phyloP scores from a whole-genome alignment of 2,329 filamentous ascomycete genomes.

The Phyllosticta capitalensis region DNA sequence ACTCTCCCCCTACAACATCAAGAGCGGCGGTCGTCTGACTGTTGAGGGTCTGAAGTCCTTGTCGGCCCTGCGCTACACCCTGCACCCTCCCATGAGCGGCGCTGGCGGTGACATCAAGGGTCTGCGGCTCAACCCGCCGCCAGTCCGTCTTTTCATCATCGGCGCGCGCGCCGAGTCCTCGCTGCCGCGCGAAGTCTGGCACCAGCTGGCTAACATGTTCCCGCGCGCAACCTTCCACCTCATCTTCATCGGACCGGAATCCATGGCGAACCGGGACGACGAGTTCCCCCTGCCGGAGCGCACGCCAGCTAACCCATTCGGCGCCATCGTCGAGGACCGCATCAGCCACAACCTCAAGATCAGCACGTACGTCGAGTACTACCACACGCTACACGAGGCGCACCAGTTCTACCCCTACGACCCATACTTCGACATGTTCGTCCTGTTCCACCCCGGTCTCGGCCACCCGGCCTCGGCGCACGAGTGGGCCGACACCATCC shows the following conservation, averaged over 20 bases:
- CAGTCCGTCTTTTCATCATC: conserved; percentile 84
- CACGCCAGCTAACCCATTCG: conserved; percentile 80
- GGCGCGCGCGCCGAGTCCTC: conserved; percentile 97
- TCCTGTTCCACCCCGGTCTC: conserved; percentile 92
- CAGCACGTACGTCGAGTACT: conserved; percentile 95
- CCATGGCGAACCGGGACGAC: conserved; percentile 85
- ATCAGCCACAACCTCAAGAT: conserved; percentile 89
- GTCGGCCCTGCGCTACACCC: conserved; percentile 86
- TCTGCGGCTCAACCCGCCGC: conserved; percentile 72
- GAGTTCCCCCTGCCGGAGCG: conserved; percentile 87
- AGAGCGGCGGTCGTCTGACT: conserved; percentile 65
- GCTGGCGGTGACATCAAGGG: conserved; percentile 66
- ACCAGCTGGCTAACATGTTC: conserved; percentile 90
- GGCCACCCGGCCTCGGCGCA: conserved; percentile 88
- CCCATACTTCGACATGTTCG: conserved; percentile 96
- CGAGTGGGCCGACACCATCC: conserved; percentile 88
- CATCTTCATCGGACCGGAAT: conserved; percentile 91
- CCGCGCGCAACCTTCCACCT: conserved; percentile 84
- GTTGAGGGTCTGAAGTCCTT: conserved; percentile 87
- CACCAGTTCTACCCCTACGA: conserved; percentile 90
- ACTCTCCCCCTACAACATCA: conserved; percentile 81
- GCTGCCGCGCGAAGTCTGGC: conserved; percentile 85
- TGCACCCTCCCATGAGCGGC: conserved; percentile 78
- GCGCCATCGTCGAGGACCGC: conserved; percentile 86
- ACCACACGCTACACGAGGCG: conserved; percentile 88